phyloP scores from a whole-genome alignment of 805 yeast species.

The Candida chauliodis region DNA sequence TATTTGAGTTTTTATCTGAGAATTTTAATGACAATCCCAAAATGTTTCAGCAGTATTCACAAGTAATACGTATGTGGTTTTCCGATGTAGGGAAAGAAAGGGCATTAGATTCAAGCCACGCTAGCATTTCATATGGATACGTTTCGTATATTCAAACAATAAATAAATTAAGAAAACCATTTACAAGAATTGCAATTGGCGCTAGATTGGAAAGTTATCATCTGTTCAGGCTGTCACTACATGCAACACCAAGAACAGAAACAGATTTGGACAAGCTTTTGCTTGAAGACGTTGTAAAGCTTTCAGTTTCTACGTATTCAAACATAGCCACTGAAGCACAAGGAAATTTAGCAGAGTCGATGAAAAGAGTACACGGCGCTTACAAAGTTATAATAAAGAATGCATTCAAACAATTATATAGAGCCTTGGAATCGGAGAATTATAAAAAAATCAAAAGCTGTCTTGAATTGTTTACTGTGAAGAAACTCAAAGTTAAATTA shows the following conservation, averaged over 20 bases:
- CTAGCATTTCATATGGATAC: slow-evolving; percentile 52
- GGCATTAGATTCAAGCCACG: slow-evolving; percentile 53
- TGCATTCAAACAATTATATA: slow-evolving; percentile 47
- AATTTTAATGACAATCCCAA: slow-evolving; percentile 62
- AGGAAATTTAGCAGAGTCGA: slow-evolving; percentile 58
- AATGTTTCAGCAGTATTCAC: slow-evolving; percentile 56
- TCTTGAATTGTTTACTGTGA: slow-evolving; percentile 52
- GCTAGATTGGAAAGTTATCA: slow-evolving; percentile 72
- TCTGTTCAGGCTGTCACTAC: slow-evolving; percentile 65
- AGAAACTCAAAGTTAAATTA: slow-evolving; percentile 55
- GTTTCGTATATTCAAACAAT: slow-evolving; percentile 60
- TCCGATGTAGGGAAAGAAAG: slow-evolving; percentile 76
- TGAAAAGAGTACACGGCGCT: slow-evolving; percentile 67
- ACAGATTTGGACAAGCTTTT: slow-evolving; percentile 60
- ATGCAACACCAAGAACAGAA: slow-evolving; percentile 70
- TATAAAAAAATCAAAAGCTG: slow-evolving; percentile 65
- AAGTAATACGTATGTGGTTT: slow-evolving; percentile 71
- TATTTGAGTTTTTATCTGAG: slow-evolving; percentile 45
- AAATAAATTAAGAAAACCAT: slow-evolving; percentile 61
- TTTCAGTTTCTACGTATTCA: slow-evolving; percentile 68
- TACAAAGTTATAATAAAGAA: slow-evolving; percentile 51
- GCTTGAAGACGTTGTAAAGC: slow-evolving; percentile 58
- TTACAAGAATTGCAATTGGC: slow-evolving; percentile 75
- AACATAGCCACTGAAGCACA: slow-evolving; percentile 72
- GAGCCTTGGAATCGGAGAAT: slow-evolving; percentile 43